Evolutionary conservation across 2,329 filamentous ascomycete genomes (phyloP).

Genomic region (Xylaria multiplex): DNA sequence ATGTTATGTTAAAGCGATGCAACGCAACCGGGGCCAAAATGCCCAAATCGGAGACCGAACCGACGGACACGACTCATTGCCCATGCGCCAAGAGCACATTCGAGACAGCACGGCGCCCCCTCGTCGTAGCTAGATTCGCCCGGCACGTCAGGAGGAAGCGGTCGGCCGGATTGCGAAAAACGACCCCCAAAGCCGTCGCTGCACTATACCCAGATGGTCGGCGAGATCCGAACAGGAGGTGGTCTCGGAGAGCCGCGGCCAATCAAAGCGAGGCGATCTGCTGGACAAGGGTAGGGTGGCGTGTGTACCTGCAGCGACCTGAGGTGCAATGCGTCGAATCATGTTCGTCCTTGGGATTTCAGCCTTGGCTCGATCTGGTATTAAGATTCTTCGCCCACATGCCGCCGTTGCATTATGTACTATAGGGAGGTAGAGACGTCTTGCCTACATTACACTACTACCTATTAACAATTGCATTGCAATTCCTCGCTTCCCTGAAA

Average conservation of each 20-base stretch:
- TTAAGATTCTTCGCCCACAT: not conserved
- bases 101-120: too few relatives aligned
- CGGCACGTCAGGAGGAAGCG: not conserved
- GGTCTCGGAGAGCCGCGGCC: conserved; percentile 20
- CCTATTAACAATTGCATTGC: not conserved
- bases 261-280: not conserved
- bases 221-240: not conserved
- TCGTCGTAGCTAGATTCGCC: not conserved
- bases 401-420: not conserved
- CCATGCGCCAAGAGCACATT: not conserved
- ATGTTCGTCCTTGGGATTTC: not conserved
- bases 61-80: not conserved
- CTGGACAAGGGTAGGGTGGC: not conserved
- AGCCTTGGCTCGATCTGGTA: not conserved
- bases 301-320: conserved; percentile 4
- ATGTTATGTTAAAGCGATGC: not conserved
- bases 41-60: conserved; percentile 3
- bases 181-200: too few relatives aligned
- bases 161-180: conserved; percentile 19
- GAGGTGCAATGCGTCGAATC: conserved; percentile 19
- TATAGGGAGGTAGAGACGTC: too few relatives aligned
- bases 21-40: not conserved
- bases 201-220: too few relatives aligned
- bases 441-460: too few relatives aligned
- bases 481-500: conserved; percentile 9